Conservation (phyloP, 306 rosid genomes). For the Benincasa hispida region DNA sequence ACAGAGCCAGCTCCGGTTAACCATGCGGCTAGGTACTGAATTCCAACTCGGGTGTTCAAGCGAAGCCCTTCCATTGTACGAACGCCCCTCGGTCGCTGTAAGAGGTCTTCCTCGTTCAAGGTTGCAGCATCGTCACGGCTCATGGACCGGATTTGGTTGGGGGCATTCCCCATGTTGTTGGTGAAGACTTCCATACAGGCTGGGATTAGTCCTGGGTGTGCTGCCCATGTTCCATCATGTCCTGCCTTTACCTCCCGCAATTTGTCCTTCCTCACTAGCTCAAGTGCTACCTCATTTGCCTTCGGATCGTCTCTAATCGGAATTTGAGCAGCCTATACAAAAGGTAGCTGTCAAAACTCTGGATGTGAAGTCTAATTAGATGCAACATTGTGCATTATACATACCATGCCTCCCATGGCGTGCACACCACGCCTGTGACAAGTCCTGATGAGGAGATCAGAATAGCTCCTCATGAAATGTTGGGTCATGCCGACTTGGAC, state of each 20-base stretch:
- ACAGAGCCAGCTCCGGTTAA: slow-evolving; percentile 71
- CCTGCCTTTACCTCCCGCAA: slow-evolving; percentile 78
- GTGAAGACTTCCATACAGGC: slow-evolving; percentile 61
- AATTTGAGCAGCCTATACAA: slow-evolving; percentile 73
- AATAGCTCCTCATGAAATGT: slow-evolving; percentile 82
- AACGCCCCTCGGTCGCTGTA: slow-evolving; percentile 54
- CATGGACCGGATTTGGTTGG: slow-evolving; percentile 42
- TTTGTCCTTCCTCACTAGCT: slow-evolving; percentile 75
- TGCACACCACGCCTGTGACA: slow-evolving; percentile 82
- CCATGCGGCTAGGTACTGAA: slow-evolving; percentile 92
- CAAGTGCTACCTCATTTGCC: slow-evolving; percentile 77
- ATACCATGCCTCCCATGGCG: slow-evolving; percentile 94
- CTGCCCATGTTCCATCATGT: slow-evolving; percentile 97
- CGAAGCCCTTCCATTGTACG: slow-evolving; percentile 72
- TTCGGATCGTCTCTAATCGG: slow-evolving; percentile 61
- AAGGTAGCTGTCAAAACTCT: background rate
- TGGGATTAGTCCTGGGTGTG: slow-evolving; percentile 79
- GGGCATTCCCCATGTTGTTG: slow-evolving; percentile 35
- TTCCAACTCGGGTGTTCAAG: slow-evolving; percentile 76
- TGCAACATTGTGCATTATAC: background rate
- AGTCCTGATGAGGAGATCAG: slow-evolving; percentile 75
- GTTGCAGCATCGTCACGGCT: slow-evolving; percentile 43
- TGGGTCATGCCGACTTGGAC: slow-evolving; percentile 82
- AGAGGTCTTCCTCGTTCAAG: slow-evolving; percentile 55
- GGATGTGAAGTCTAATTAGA: background rate